Conservation (phyloP, 2,329 filamentous ascomycete species). For the Beauveria sp. region DNA sequence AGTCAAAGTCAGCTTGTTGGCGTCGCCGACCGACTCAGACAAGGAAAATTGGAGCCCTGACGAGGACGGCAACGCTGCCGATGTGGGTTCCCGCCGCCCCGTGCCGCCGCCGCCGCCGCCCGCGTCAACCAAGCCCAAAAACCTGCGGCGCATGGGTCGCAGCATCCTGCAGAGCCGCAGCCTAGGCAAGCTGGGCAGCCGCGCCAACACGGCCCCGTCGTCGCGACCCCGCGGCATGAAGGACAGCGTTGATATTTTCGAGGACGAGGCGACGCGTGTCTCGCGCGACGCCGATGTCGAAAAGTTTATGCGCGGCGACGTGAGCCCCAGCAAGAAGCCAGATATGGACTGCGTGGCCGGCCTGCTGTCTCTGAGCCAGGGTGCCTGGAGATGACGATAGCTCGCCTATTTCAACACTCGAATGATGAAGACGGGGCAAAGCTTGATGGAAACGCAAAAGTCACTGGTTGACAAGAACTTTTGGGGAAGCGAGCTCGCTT, state of each 20-base stretch:
- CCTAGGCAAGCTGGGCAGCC: conserved; percentile 26
- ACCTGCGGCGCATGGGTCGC: conserved; percentile 35
- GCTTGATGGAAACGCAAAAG: neutral
- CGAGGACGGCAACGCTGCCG: conserved; percentile 35
- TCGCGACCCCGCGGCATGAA: conserved; percentile 24
- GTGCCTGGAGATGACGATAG: conserved; percentile 67
- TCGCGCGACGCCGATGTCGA: conserved; percentile 53
- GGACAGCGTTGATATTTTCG: conserved; percentile 42
- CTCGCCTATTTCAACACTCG: neutral
- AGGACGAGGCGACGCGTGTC: conserved; percentile 34
- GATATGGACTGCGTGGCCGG: conserved; percentile 87
- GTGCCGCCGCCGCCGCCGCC: conserved; percentile 29
- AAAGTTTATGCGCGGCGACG: conserved; percentile 61
- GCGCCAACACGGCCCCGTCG: conserved; percentile 36
- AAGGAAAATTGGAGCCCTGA: conserved; percentile 83
- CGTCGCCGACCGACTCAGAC: conserved; percentile 61
- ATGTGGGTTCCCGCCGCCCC: conserved; percentile 22
- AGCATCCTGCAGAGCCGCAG: conserved; percentile 33
- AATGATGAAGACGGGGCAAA: neutral
- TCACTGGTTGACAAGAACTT: conserved; percentile 2
- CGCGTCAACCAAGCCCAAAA: conserved; percentile 14
- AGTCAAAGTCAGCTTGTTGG: conserved; percentile 32
- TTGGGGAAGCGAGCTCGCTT: neutral
- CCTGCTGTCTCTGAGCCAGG: conserved; percentile 81
- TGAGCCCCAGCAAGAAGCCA: conserved; percentile 63